These are phyloP conservation scores for Syzygium aromaticum DNA, from an alignment of 345 rosid species.

Conservation along the genomic window DNA sequence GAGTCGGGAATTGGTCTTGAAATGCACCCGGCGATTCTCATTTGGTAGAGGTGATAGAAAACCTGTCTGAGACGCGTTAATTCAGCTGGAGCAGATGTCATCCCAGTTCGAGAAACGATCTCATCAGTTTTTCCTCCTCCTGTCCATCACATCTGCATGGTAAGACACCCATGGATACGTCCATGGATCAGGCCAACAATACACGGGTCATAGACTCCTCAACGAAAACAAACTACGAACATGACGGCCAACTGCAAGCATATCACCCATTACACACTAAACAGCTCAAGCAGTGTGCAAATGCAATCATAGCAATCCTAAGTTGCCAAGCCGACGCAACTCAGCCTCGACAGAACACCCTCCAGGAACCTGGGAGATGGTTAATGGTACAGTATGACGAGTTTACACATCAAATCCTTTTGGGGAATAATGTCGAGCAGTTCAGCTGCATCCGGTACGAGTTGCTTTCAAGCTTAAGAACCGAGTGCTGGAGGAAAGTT, in stretches of 20 bases:
- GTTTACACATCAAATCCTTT: background rate
- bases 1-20: background rate
- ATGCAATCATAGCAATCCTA: background rate
- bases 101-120: background rate
- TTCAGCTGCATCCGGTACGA: background rate
- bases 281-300: background rate
- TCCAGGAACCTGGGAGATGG: background rate
- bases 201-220: background rate
- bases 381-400: background rate
- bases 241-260: background rate
- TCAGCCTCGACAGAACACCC: background rate
- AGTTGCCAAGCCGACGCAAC: background rate
- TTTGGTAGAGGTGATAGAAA: background rate
- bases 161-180: background rate
- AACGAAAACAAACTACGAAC: fast-evolving
- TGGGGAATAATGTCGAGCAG: background rate
- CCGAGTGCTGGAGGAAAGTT: background rate
- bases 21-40: background rate
- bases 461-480: background rate
- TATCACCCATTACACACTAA: background rate
- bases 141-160: background rate
- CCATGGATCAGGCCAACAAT: too few species aligned
- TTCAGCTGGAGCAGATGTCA: background rate
- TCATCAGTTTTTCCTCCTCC: background rate
- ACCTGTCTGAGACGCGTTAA: background rate